Evolutionary conservation across 345 rosid species (phyloP).

Genomic region (Viola odorata): DNA sequence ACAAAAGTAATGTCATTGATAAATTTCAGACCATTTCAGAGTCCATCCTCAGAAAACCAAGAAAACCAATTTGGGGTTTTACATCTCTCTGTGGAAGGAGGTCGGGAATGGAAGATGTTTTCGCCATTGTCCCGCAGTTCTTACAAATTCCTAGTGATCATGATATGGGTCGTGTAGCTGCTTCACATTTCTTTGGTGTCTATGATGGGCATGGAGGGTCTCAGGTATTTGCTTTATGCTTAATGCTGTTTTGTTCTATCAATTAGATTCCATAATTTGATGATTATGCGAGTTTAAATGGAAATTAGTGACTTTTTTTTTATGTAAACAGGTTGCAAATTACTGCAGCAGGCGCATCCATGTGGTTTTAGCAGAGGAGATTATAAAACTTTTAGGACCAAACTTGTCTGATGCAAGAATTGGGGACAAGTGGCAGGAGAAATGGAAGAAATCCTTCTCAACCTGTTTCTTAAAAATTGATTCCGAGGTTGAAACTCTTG

Average conservation of each 20-base stretch:
- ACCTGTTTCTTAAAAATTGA: constrained; percentile 64
- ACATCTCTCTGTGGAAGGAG: constrained; percentile 63
- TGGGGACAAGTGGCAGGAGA: constrained; percentile 39
- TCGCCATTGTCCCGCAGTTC: constrained; percentile 44
- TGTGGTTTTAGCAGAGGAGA: constrained; percentile 62
- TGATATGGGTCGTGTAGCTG: constrained; percentile 15
- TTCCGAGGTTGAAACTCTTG: constrained; percentile 41
- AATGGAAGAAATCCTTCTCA: constrained; percentile 52
- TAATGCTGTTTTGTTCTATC: not conserved
- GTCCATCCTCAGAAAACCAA: constrained; percentile 23
- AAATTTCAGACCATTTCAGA: constrained; percentile 8
- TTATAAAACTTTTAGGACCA: constrained; percentile 28
- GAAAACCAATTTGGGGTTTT: constrained; percentile 50
- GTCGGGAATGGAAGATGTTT: constrained; percentile 80
- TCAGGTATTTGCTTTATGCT: constrained; percentile 36
- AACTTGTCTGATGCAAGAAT: constrained; percentile 21
- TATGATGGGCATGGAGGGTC: constrained; percentile 81
- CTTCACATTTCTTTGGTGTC: constrained; percentile 52
- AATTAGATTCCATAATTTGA: too few relatives aligned
- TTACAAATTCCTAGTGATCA: constrained; percentile 36
- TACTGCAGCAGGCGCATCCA: constrained; percentile 63
- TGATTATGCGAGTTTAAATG: too few relatives aligned
- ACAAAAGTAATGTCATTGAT: not conserved
- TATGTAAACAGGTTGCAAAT: constrained; percentile 43
- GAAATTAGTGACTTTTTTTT: not conserved